Evolutionary conservation across 495 filamentous ascomycete species (phyloP), one percentile per base, ranked within the genome.

Genomic region (Aspergillus ostianus): DNA sequence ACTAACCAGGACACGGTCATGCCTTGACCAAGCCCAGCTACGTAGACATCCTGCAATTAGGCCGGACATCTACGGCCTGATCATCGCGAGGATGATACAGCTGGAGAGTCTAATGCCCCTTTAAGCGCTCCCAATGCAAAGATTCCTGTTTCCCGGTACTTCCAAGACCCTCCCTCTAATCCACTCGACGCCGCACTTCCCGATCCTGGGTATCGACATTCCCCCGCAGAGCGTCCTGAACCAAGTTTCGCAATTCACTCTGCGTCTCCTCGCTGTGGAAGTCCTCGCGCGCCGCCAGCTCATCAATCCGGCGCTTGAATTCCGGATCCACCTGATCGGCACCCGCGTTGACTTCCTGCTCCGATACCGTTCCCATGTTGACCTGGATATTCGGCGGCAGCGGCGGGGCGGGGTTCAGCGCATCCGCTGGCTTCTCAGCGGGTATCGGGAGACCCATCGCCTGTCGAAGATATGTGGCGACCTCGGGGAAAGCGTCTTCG

Each of bases 261-360:
- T 95, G 90, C 2, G 85, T 85, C 49, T 85, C 85, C 49, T 86
- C 85, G 54, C 82, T 85, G 57, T 88, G 74, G 63, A 92, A 92
- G 60, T 93, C 87, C 46, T 85, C 84, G 15, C 88, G 79, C 48
- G 84, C 78, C 17, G 90, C 89, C 62, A 93, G 71, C 67, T 92
- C 84, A 61, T 93, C 90, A 67, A 95, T 93, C 57, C 87, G 76
- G 54, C 84, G 77, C 64, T 86, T 83, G 58, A 93, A 86, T 53
- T 87, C 90, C 4, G 88, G 85, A 67, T 93, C 90, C 6, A 82
- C 82, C 36, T 77, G 75, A 10, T 70, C 71, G 6, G 65, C 65
- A 7, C 74, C 75, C 7, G 67, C 77, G 30, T 64, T 71, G 2
- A 79, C 80, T 54, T 87, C 84, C 36, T 82, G 76, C 53, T 88